Evolutionary conservation across 2,329 filamentous ascomycete species (phyloP).

Genomic region (Trichoderma asperellum): DNA sequence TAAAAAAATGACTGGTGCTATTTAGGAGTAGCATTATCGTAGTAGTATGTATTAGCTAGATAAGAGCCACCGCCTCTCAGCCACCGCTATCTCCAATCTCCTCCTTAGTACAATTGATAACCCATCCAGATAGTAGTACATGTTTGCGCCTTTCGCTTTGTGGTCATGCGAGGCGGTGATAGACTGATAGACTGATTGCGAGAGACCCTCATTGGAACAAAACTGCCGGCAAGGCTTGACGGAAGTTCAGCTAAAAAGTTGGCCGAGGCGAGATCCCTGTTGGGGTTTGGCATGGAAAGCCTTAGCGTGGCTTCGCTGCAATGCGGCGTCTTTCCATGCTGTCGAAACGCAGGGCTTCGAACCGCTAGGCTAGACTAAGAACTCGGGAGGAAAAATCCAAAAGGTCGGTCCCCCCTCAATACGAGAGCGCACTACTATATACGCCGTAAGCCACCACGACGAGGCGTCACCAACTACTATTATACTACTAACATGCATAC

Average conservation of each 20-base stretch:
- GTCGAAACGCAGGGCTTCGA: neutral
- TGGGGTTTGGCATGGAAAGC: constrained; percentile 3
- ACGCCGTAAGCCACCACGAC: neutral
- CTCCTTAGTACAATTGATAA: neutral
- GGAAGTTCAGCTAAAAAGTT: constrained; percentile 6
- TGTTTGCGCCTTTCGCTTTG: constrained; percentile 3
- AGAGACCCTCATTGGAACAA: neutral
- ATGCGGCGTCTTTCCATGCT: neutral
- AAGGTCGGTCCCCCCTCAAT: neutral
- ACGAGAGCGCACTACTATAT: too few species aligned
- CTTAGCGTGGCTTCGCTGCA: neutral
- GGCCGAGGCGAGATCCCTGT: constrained; percentile 7
- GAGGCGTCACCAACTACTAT: neutral
- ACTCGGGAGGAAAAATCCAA: neutral
- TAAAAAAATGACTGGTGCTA: neutral
- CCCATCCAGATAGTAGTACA: neutral
- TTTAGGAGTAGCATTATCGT: neutral
- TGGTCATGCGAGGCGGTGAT: constrained; percentile 3
- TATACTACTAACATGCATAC: neutral
- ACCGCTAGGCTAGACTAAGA: neutral
- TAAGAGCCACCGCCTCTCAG: neutral
- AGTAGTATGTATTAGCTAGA: constrained; percentile 3
- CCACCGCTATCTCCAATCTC: constrained; percentile 16
- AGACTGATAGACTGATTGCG: neutral
- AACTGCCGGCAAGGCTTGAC: neutral